phyloP scores from a whole-genome alignment of 208 protist genomes.

The Trypanosoma rangeli region DNA sequence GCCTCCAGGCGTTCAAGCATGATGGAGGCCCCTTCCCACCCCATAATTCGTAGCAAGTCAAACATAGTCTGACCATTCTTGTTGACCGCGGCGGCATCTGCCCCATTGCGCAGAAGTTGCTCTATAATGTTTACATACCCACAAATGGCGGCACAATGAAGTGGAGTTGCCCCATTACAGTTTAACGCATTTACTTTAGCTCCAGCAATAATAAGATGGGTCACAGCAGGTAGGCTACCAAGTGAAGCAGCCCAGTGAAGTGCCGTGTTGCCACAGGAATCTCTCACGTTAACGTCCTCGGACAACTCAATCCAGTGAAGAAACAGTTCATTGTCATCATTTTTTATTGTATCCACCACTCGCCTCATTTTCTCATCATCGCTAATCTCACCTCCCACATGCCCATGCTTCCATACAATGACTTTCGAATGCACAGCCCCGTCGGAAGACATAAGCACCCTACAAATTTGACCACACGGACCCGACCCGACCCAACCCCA shows the following conservation, averaged over 20 bases:
- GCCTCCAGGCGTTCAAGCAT: constrained; percentile 12
- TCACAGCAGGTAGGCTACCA: constrained; percentile 28
- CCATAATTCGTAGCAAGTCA: constrained; percentile 32
- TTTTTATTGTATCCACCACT: constrained; percentile 34
- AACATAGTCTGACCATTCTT: constrained; percentile 30
- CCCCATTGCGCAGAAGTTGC: constrained; percentile 48
- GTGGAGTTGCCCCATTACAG: constrained; percentile 40
- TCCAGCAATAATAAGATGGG: constrained; percentile 36
- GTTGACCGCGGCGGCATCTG: constrained; percentile 33
- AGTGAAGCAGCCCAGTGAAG: constrained; percentile 71
- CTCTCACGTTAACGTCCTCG: constrained; percentile 46
- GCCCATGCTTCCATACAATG: constrained; percentile 18
- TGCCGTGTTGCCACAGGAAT: constrained; percentile 52
- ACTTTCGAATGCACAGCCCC: neutral
- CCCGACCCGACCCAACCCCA: neutral
- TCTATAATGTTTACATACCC: constrained; percentile 34
- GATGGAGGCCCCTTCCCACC: neutral
- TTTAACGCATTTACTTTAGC: constrained; percentile 46
- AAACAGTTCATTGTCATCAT: constrained; percentile 35
- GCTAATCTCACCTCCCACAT: neutral
- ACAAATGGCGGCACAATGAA: constrained; percentile 58
- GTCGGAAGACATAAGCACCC: neutral
- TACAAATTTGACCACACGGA: neutral
- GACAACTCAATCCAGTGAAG: constrained; percentile 49
- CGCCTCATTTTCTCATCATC: constrained; percentile 24